Evolutionary conservation across 1,284 basidiomycete species (phyloP).

Genomic region (Mrakiaceae sp.): DNA sequence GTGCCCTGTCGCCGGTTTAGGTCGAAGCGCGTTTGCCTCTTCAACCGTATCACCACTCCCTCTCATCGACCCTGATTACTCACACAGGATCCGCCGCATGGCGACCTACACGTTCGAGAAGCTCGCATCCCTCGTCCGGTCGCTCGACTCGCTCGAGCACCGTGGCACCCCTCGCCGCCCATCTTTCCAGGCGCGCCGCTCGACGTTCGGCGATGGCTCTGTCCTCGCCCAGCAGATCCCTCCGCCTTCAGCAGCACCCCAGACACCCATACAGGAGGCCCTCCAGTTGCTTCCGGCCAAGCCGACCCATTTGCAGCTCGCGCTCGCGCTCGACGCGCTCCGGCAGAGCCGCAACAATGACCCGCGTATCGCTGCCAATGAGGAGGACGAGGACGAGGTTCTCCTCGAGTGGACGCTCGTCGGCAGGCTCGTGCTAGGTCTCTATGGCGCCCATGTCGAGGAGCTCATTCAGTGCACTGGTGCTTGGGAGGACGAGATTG

Average conservation of each 20-base stretch:
- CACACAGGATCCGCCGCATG: not conserved
- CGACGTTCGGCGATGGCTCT: not conserved
- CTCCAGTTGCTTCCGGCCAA: conserved; percentile 1
- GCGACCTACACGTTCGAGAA: conserved; percentile 5
- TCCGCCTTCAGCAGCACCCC: not conserved
- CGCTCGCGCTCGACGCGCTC: not conserved
- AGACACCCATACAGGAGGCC: not conserved
- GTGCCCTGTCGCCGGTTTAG: no score
- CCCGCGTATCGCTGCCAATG: not conserved
- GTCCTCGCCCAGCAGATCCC: not conserved
- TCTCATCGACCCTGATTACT: no score
- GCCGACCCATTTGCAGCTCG: not conserved
- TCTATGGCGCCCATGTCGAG: conserved; percentile 10
- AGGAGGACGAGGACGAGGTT: conserved; percentile 1
- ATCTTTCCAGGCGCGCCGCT: not conserved
- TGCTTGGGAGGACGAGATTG: conserved; percentile 17
- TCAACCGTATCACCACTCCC: no score
- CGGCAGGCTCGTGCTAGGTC: conserved; percentile 4
- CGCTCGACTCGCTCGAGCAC: conserved; percentile 7
- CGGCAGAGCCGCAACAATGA: not conserved
- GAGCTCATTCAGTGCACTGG: conserved; percentile 2
- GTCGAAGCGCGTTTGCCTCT: no score
- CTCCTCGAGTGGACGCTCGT: conserved; percentile 15
- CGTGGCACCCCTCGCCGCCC: not conserved
- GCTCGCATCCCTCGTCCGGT: not conserved